These are phyloP conservation scores for Aspergillus sp. DNA, from an alignment of 2,329 filamentous ascomycete species.

Conservation along the genomic window DNA sequence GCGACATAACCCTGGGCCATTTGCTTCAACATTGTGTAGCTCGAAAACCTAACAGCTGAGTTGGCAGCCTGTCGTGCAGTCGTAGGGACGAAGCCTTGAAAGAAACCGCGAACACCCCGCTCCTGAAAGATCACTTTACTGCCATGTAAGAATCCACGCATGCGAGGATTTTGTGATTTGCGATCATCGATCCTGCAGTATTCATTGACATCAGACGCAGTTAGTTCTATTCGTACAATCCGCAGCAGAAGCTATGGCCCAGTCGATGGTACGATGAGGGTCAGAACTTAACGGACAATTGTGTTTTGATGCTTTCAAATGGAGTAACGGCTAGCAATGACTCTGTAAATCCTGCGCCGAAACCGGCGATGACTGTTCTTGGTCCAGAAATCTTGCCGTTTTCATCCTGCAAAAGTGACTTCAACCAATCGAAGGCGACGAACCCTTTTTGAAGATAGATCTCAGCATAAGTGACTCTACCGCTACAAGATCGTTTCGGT, in stretches of 20 bases:
- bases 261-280: background rate
- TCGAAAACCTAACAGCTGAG: constrained; percentile 84
- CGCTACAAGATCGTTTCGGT: background rate
- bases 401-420: constrained; percentile 74
- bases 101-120: constrained; percentile 86
- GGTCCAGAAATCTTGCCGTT: constrained; percentile 89
- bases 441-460: constrained; percentile 61
- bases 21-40: constrained; percentile 88
- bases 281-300: constrained; percentile 61
- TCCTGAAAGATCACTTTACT: constrained; percentile 84
- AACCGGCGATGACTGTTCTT: constrained; percentile 86
- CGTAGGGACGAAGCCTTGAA: constrained; percentile 94
- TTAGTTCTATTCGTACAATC: background rate
- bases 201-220: constrained; percentile 3
- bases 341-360: constrained; percentile 93
- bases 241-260: background rate
- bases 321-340: constrained; percentile 91
- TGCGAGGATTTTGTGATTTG: constrained; percentile 79
- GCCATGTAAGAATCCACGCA: constrained; percentile 90
- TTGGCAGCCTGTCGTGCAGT: constrained; percentile 94
- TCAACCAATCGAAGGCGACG: constrained; percentile 95
- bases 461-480: background rate
- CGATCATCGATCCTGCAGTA: constrained; percentile 82
- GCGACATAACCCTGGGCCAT: constrained; percentile 88
- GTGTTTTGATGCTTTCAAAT: constrained; percentile 98